Base-by-base conservation (phyloP, 2,329 filamentous ascomycete species). In the Stemphylium vesicarium region DNA sequence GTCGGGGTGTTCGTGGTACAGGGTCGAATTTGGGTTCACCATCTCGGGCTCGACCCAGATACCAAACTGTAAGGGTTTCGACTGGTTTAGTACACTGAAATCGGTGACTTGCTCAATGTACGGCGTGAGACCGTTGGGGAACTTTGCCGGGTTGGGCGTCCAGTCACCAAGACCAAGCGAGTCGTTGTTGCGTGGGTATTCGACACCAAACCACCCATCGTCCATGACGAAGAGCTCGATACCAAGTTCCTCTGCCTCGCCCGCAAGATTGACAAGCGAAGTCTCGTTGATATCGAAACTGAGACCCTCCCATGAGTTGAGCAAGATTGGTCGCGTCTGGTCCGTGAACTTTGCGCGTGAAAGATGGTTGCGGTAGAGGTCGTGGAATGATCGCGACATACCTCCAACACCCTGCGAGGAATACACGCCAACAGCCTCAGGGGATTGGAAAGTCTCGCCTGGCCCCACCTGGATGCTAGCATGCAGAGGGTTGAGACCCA, bases 11-110 rank as follows among this genome's bases (percentile, higher is more conserved):
- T 84, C 74, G 0, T 79, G 70, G 66, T 88, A 89, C 2, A 89
- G 76, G 2, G 77, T 81, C 0, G 86, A 88, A 48, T 85, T 83
- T 1, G 83, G 82, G 52, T 85, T 87, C 44, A 88, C 82, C 87
- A 89, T 89, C 62, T 89, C 86, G 0, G 85, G 86, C 66, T 89
- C 87, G 2, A 89, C 79, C 86, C 86, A 89, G 3, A 89, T 78
- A 13, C 86, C 86, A 59, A 89, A 89, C 11, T 80, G 77, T 41
- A 89, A 69, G 2, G 81, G 77, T 0, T 77, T 74, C 0, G 79
- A 77, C 0, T 81, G 77, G 26, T 82, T 80, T 2, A 78, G 71
- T 0, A 80, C 79, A 3, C 78, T 75, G 5, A 86, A 77, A 7
- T 77, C 73, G 4, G 79, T 84, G 31, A 88, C 47, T 77, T 4